phyloP scores from a whole-genome alignment of 306 rosid species.

The Arachis stenosperma region DNA sequence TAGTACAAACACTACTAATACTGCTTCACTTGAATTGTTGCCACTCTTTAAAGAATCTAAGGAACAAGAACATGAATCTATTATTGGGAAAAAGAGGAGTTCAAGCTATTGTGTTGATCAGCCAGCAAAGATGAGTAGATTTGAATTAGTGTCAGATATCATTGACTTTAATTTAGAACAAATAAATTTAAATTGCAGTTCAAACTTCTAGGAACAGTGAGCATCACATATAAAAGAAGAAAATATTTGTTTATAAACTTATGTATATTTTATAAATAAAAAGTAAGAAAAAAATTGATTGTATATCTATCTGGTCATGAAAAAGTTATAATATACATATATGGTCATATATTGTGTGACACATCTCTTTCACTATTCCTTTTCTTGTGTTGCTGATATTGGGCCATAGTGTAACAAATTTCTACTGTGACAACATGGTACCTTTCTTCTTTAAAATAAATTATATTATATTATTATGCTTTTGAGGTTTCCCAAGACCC shows the following conservation, averaged over 20 bases:
- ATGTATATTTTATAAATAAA: constrained; percentile 49
- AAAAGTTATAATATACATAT: constrained; percentile 24
- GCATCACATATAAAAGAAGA: not conserved
- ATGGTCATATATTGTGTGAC: constrained; percentile 22
- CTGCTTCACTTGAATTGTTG: too few relatives aligned
- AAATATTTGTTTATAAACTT: constrained; percentile 49
- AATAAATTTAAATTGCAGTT: constrained; percentile 58
- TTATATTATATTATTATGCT: not conserved
- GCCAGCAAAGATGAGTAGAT: constrained; percentile 45
- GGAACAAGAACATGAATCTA: too few relatives aligned
- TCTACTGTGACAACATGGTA: constrained; percentile 16
- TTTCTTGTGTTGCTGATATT: constrained; percentile 9
- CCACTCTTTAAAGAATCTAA: too few relatives aligned
- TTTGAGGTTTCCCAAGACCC: constrained; percentile 2
- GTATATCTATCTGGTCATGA: constrained; percentile 40
- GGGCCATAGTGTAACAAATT: constrained; percentile 18
- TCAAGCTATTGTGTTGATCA: constrained; percentile 39
- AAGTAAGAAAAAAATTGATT: constrained; percentile 23
- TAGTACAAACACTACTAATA: too few relatives aligned
- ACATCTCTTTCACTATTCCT: constrained; percentile 15
- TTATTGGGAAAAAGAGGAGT: too few relatives aligned
- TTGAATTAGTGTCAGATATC: constrained; percentile 30
- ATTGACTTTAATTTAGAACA: constrained; percentile 67
- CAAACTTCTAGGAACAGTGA: constrained; percentile 36
- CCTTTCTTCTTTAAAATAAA: too few relatives aligned